Percentiles rank a stretch among this genome's conserved stretches.
Evolutionary conservation across 2,329 filamentous ascomycete genomes (phyloP).

Genomic region (Podosphaera aphanis): DNA sequence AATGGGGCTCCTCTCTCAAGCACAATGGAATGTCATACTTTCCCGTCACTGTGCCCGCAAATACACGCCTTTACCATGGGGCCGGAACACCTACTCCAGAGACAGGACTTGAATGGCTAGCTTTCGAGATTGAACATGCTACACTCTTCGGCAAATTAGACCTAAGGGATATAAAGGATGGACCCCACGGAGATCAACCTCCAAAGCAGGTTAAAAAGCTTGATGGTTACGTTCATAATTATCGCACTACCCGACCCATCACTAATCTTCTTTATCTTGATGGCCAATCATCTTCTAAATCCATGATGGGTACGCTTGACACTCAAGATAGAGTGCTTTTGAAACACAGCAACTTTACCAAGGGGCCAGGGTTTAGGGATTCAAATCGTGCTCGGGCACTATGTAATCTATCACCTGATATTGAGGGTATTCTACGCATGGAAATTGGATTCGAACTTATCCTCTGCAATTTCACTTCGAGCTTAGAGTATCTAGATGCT

Average conservation of each 20-base stretch:
- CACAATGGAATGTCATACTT: conserved; percentile 70
- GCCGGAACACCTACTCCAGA: conserved; percentile 22
- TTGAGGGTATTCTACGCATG: conserved; percentile 45
- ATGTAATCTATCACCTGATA: conserved; percentile 27
- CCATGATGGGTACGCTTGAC: conserved; percentile 40
- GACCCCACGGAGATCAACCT: too few species aligned
- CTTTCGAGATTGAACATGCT: conserved; percentile 56
- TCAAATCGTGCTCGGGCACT: neutral
- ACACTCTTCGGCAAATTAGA: too few species aligned
- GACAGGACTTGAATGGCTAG: conserved; percentile 41
- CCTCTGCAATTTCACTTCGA: conserved; percentile 33
- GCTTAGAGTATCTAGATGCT: conserved; percentile 11
- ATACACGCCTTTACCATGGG: conserved; percentile 47
- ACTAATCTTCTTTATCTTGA: conserved; percentile 43
- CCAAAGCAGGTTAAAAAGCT: too few species aligned
- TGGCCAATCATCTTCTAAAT: conserved; percentile 45
- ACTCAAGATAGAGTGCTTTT: conserved; percentile 37
- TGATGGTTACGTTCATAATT: conserved; percentile 49
- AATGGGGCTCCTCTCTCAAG: conserved; percentile 49
- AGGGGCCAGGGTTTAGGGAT: neutral
- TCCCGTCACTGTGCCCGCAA: conserved; percentile 38
- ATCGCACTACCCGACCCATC: conserved; percentile 31
- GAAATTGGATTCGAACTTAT: conserved; percentile 49
- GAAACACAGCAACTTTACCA: neutral
- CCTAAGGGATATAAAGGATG: too few species aligned